phyloP scores from a whole-genome alignment of 495 filamentous ascomycete species.

The Viridothelium virens region DNA sequence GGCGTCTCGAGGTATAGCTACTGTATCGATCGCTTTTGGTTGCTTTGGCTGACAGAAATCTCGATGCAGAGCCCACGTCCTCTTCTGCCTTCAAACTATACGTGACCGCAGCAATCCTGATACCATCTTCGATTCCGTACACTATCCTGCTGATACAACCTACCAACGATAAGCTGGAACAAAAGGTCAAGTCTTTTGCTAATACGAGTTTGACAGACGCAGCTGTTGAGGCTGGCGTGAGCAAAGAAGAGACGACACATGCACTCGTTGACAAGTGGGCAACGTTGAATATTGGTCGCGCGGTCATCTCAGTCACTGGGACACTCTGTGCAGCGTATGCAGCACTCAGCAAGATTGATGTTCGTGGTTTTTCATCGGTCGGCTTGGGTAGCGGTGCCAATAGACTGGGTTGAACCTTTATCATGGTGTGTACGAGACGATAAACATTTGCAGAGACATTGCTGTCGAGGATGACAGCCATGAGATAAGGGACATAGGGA shows the following conservation, averaged over 20 bases:
- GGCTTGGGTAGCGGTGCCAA: conserved; percentile 22
- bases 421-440: neutral
- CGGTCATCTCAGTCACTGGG: conserved; percentile 24
- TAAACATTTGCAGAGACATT: neutral
- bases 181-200: conserved; percentile 25
- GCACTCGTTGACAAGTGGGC: conserved; percentile 49
- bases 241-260: conserved; percentile 38
- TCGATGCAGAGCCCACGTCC: conserved; percentile 12
- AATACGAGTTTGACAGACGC: conserved; percentile 23
- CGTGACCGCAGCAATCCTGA: conserved; percentile 37
- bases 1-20: conserved; percentile 34
- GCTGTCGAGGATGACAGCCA: neutral
- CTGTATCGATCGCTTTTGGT: neutral
- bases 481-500: too few relatives aligned
- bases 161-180: conserved; percentile 28
- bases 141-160: conserved; percentile 39
- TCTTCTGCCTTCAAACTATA: conserved; percentile 35
- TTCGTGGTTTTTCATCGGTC: conserved; percentile 15
- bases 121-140: conserved; percentile 44
- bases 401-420: conserved; percentile 23
- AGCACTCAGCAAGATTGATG: conserved; percentile 25
- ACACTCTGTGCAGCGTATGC: conserved; percentile 25
- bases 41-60: neutral
- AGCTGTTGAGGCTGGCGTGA: conserved; percentile 31
- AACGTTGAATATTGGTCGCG: conserved; percentile 45